Percentiles rank a stretch among this genome's conserved stretches.
These are phyloP conservation scores for Yarrowia keelungensis DNA, from an alignment of 805 yeast genomes.

Conservation along the genomic window DNA sequence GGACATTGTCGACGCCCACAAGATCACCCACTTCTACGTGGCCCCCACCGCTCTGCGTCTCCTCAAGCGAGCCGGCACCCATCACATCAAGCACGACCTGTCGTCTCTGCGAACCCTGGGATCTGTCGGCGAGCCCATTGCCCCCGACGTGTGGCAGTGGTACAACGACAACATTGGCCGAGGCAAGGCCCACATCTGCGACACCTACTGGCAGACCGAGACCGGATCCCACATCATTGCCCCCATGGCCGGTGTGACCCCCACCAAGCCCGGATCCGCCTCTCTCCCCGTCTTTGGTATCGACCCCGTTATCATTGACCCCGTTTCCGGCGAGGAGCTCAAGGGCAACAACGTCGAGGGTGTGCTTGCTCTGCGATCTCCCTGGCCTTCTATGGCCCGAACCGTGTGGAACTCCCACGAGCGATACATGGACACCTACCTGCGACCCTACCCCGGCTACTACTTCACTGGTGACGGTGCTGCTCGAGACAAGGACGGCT, in stretches of 20 bases:
- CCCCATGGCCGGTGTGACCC: slow-evolving; percentile 92
- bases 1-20: slow-evolving; percentile 91
- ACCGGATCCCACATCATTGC: slow-evolving; percentile 95
- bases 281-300: slow-evolving; percentile 96
- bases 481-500: slow-evolving; percentile 95
- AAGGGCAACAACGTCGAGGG: slow-evolving; percentile 93
- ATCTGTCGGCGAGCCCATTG: slow-evolving; percentile 98
- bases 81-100: slow-evolving; percentile 80
- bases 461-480: slow-evolving; percentile 99
- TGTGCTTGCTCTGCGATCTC: slow-evolving; percentile 83
- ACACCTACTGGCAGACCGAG: slow-evolving; percentile 99
- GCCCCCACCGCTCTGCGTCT: slow-evolving; percentile 98
- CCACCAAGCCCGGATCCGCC: slow-evolving; percentile 97
- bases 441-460: slow-evolving; percentile 89
- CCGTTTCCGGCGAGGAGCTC: slow-evolving; percentile 85
- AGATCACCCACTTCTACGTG: slow-evolving; percentile 94
- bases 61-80: slow-evolving; percentile 87
- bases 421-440: slow-evolving; percentile 88
- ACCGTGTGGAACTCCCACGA: slow-evolving; percentile 88
- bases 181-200: slow-evolving; percentile 78
- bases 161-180: slow-evolving; percentile 92
- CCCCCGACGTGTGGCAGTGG: slow-evolving; percentile 99
- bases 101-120: slow-evolving; percentile 91
- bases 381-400: slow-evolving; percentile 99
- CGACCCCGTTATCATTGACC: slow-evolving; percentile 89